These are phyloP conservation scores for Apocynum venetum DNA, from an alignment of 257 asterid species.

Conservation along the genomic window DNA sequence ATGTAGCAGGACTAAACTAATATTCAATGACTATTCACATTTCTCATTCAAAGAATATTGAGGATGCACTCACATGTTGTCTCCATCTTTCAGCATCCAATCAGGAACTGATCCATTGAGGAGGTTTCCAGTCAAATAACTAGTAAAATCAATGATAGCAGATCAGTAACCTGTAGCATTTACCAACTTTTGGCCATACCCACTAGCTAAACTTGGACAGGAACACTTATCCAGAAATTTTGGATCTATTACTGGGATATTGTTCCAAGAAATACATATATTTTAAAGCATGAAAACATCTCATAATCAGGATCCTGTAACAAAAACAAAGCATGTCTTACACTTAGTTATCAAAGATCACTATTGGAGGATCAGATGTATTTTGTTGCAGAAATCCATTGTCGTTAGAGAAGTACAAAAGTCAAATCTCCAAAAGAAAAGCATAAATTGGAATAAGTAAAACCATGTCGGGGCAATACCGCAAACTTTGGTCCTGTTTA, in stretches of 20 bases:
- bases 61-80: constrained; percentile 31
- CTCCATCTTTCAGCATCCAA: constrained; percentile 43
- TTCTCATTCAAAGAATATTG: neutral
- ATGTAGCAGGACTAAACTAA: neutral
- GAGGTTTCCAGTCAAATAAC: constrained; percentile 60
- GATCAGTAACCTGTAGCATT: constrained; percentile 1
- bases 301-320: neutral
- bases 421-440: neutral
- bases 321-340: neutral
- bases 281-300: neutral
- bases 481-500: neutral
- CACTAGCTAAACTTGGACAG: neutral
- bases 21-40: too few relatives aligned
- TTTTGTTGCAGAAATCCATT: neutral
- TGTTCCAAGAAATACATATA: neutral
- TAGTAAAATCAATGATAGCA: constrained; percentile 24
- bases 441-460: neutral
- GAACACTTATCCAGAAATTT: neutral
- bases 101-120: constrained; percentile 43
- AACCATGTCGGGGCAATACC: neutral
- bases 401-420: neutral
- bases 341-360: neutral
- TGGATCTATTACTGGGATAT: neutral
- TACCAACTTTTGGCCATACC: neutral
- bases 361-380: neutral